Base-by-base conservation (phyloP, 2,329 filamentous ascomycete genomes). In the Aspergillus sp. region DNA sequence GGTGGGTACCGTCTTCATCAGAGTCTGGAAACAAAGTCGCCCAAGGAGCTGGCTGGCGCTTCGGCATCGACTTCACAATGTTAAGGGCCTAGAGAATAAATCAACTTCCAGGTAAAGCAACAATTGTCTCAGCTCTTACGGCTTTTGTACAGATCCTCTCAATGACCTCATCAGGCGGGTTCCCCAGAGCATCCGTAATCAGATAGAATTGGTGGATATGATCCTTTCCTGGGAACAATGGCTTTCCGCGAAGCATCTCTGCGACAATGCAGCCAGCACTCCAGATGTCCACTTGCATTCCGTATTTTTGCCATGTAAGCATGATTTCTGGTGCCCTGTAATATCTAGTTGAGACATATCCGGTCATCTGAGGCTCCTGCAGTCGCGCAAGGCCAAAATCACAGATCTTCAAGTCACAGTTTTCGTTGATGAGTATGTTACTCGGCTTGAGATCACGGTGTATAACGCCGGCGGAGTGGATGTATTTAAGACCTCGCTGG, bases 231-330 rank as follows among this genome's bases (percentile, higher is more conserved):
- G 95, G 95, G 83, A 99, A 99, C 23, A 99, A 82, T 25, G 95
- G 95, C 82, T 97, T 97, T 73, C 95, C 94, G 80, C 97, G 93
- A 60, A 99, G 85, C 95, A 99, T 99, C 81, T 99, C 95, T 41
- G 95, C 95, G 71, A 98, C 97, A 75, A 99, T 98, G 80, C 95
- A 99, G 63, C 94, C 95, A n/a, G 93, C 94, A 76, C 94, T 98
- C 95, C 95, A 99, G 75, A 99, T 97, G 77, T 99, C 95, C 60
- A 98, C 95, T 81, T 97, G 94, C 43, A 97, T 88, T 70, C 98
- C 94, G 80, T 99, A 98, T 82, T 98, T 98, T 83, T 99, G 95
- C 95, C 95, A 99, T 65, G 95, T 98, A 75, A 99, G 91, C 95
- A 99, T 99, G 76, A 98, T 99, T 79, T 98, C 95, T 17, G 95